phyloP scores from a whole-genome alignment of 2,329 filamentous ascomycete species.

The Aurifilum marmelostoma region DNA sequence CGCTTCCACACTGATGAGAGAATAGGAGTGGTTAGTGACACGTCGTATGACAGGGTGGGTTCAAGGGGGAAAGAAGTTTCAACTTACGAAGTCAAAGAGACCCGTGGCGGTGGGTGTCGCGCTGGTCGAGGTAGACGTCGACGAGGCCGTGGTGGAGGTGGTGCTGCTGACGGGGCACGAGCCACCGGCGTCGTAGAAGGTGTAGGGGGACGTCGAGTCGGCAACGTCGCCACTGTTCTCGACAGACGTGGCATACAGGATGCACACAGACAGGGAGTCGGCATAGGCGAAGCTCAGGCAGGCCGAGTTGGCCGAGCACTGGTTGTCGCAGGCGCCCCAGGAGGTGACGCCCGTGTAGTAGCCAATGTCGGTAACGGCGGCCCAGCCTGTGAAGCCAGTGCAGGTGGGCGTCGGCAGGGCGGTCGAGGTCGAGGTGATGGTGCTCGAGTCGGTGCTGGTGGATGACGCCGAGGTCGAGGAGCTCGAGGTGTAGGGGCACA shows the following conservation, averaged over 20 bases:
- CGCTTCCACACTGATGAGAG: slow-evolving; percentile 18
- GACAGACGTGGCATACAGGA: slow-evolving; percentile 19
- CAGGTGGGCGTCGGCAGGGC: slow-evolving; percentile 13
- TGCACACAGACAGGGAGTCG: slow-evolving; percentile 7
- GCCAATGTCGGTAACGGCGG: slow-evolving; percentile 14
- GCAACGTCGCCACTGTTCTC: slow-evolving; percentile 31
- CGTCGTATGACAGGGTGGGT: background rate
- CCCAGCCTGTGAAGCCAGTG: slow-evolving; percentile 16
- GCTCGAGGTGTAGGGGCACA: slow-evolving; percentile 16
- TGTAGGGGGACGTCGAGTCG: slow-evolving; percentile 34
- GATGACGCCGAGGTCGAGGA: slow-evolving; percentile 4
- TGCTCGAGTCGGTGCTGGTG: background rate
- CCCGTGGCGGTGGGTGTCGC: slow-evolving; percentile 24
- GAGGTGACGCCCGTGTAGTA: slow-evolving; percentile 17
- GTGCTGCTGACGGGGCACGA: slow-evolving; percentile 17
- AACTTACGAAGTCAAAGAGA: slow-evolving; percentile 20
- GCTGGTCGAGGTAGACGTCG: slow-evolving; percentile 11
- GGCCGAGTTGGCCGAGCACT: slow-evolving; percentile 19
- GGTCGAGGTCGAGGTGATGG: slow-evolving; percentile 4
- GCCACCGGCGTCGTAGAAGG: slow-evolving; percentile 25
- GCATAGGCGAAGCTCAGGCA: slow-evolving; percentile 25
- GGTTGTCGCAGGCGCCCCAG: slow-evolving; percentile 17
- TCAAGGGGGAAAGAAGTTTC: background rate
- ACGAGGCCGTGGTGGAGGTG: background rate
- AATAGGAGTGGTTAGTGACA: background rate